Evolutionary conservation across 2,329 filamentous ascomycete genomes (phyloP).

Genomic region (Hypoxylon sp.): DNA sequence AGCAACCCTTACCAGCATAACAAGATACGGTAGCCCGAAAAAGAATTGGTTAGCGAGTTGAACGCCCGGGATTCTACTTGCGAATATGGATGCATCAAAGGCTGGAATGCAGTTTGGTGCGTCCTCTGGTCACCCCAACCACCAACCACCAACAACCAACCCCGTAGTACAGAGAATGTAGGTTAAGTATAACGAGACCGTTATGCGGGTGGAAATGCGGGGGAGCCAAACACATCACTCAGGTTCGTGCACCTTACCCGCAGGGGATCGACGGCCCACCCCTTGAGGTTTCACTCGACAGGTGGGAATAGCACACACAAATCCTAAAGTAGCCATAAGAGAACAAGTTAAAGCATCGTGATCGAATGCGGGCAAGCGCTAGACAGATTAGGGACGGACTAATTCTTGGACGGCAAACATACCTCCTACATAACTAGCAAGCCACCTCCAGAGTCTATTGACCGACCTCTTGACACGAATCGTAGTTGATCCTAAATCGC

Average conservation of each 20-base stretch:
- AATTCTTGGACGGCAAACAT: slow-evolving; percentile 10
- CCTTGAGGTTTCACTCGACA: slow-evolving; percentile 23
- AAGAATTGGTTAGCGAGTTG: slow-evolving; percentile 13
- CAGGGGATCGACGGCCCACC: slow-evolving; percentile 35
- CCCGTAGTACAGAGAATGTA: slow-evolving; percentile 12
- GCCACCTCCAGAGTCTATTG: slow-evolving; percentile 14
- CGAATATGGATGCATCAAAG: slow-evolving; percentile 32
- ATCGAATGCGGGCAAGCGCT: slow-evolving; percentile 33
- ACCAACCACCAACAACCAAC: not conserved
- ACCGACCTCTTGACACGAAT: slow-evolving; percentile 21
- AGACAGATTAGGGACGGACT: slow-evolving; percentile 23
- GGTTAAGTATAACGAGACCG: slow-evolving; percentile 12
- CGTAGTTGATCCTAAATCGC: slow-evolving; percentile 11
- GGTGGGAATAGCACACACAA: slow-evolving; percentile 25
- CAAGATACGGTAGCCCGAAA: too few species aligned
- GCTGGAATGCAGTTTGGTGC: slow-evolving; percentile 13
- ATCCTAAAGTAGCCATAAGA: slow-evolving; percentile 32
- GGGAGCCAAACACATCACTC: slow-evolving; percentile 24
- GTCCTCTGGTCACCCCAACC: slow-evolving; percentile 10
- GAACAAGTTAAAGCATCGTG: slow-evolving; percentile 34
- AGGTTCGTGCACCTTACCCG: slow-evolving; percentile 19
- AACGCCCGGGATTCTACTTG: slow-evolving; percentile 27
- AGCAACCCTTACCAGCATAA: slow-evolving; percentile 12
- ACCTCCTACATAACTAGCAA: slow-evolving; percentile 28
- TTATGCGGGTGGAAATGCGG: slow-evolving; percentile 35